A percentile compares a stretch with the other conserved stretches of the same genome.
These are phyloP conservation scores for Fusarium verticillioides DNA, from an alignment of 2,329 filamentous ascomycete genomes.

Conservation along the genomic window DNA sequence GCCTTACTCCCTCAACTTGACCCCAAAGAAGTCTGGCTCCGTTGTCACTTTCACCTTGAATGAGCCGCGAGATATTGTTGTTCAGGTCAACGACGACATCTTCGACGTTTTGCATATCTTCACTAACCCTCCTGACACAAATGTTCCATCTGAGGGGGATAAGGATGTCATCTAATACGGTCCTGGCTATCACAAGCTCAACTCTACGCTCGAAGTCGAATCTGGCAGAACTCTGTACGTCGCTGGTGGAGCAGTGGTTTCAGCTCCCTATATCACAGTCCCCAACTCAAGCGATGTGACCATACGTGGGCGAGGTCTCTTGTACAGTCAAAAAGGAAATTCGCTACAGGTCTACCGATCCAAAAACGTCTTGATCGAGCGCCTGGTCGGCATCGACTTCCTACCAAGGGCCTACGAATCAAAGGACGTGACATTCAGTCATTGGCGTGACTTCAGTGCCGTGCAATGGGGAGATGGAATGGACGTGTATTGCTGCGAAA, in stretches of 20 bases:
- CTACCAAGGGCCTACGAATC: accelerated
- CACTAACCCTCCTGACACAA: accelerated
- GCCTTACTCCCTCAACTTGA: neutral
- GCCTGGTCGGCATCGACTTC: neutral
- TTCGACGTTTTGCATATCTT: neutral
- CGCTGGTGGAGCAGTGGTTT: neutral
- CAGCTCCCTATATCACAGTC: accelerated
- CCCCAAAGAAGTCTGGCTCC: neutral
- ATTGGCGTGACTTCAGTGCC: neutral
- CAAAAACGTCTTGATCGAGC: neutral
- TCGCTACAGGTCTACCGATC: neutral
- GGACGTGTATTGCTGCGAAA: neutral
- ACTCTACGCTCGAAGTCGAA: neutral
- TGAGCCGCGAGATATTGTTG: neutral
- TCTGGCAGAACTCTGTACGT: neutral
- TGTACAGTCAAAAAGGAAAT: neutral
- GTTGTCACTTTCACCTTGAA: neutral
- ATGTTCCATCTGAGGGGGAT: accelerated
- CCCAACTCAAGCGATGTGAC: neutral
- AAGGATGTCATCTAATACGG: neutral
- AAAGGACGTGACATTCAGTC: neutral
- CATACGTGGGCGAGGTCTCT: neutral
- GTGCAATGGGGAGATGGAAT: neutral
- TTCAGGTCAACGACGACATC: neutral
- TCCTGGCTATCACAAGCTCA: neutral